phyloP scores from a whole-genome alignment of 108 stramenopile species.

The Cyclotella sp. region DNA sequence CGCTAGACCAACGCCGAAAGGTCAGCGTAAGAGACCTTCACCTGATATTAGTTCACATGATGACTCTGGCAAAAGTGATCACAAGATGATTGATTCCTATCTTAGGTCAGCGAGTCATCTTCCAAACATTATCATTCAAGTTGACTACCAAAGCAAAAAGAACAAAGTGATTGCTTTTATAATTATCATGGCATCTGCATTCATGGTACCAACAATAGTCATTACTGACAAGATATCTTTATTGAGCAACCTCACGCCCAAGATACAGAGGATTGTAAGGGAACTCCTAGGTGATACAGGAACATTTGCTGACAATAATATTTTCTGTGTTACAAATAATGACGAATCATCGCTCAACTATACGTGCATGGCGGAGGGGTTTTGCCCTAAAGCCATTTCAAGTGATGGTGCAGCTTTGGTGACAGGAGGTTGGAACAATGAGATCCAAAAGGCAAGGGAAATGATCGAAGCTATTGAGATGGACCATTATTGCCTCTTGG shows the following conservation, averaged over 20 bases:
- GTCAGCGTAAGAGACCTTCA: too few relatives aligned
- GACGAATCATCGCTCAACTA: not conserved
- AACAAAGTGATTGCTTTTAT: not conserved
- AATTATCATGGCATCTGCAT: too few relatives aligned
- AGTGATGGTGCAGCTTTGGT: slow-evolving; percentile 1
- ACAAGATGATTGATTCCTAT: not conserved
- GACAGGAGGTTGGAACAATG: not conserved
- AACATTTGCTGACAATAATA: too few relatives aligned
- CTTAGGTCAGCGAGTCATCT: not conserved
- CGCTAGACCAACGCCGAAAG: too few relatives aligned
- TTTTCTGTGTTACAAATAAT: not conserved
- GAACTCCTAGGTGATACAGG: not conserved
- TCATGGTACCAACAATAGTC: not conserved
- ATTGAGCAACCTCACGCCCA: not conserved
- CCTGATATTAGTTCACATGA: too few relatives aligned
- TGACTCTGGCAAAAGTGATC: too few relatives aligned
- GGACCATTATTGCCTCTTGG: slow-evolving; percentile 5
- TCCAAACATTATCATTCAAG: not conserved
- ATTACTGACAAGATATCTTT: slow-evolving; percentile 4
- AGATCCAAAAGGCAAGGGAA: slow-evolving; percentile 1
- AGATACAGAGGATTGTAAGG: not conserved
- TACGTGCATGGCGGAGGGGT: not conserved
- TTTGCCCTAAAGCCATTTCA: slow-evolving; percentile 7
- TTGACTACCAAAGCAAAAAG: not conserved
- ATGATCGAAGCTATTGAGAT: slow-evolving; percentile 1